Evolutionary conservation across 2,329 filamentous ascomycete genomes (phyloP).

Genomic region (Bipolaris victoriae): DNA sequence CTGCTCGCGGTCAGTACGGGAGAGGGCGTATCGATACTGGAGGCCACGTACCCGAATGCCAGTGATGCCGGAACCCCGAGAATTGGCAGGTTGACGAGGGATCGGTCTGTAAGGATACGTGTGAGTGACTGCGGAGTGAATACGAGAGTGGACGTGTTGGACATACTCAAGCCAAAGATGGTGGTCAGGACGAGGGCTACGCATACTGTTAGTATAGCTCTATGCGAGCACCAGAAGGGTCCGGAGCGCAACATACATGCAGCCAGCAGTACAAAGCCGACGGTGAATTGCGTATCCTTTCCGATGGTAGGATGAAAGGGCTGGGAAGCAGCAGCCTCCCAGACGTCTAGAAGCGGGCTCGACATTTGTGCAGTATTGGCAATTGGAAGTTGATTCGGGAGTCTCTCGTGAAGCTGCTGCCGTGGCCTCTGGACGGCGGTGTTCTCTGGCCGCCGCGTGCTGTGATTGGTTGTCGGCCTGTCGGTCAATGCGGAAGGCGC

Average conservation of each 20-base stretch:
- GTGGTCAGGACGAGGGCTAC: conserved; percentile 72
- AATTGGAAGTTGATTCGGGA: conserved; percentile 21
- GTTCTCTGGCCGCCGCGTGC: conserved; percentile 29
- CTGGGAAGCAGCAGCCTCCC: conserved; percentile 88
- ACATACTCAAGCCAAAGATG: conserved; percentile 83
- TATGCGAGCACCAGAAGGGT: conserved; percentile 14
- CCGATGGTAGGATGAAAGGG: conserved; percentile 80
- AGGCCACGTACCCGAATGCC: conserved; percentile 77
- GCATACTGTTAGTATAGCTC: conserved; percentile 33
- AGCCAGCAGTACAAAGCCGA: conserved; percentile 78
- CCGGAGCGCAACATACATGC: conserved; percentile 57
- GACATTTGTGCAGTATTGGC: conserved; percentile 42
- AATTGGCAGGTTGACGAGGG: conserved; percentile 74
- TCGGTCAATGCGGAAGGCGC: conserved; percentile 27
- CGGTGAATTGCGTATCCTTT: conserved; percentile 82
- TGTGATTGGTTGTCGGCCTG: conserved; percentile 25
- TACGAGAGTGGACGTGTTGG: neutral
- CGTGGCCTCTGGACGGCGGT: conserved; percentile 26
- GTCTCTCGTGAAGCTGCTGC: conserved; percentile 22
- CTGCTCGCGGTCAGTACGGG: conserved; percentile 55
- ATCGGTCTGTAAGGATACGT: conserved; percentile 69
- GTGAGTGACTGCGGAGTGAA: conserved; percentile 62
- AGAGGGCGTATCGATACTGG: conserved; percentile 2
- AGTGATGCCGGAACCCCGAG: conserved; percentile 87
- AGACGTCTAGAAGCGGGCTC: conserved; percentile 75